Base-by-base conservation (phyloP, 805 yeast species). In the Hanseniaspora mollemarum region DNA sequence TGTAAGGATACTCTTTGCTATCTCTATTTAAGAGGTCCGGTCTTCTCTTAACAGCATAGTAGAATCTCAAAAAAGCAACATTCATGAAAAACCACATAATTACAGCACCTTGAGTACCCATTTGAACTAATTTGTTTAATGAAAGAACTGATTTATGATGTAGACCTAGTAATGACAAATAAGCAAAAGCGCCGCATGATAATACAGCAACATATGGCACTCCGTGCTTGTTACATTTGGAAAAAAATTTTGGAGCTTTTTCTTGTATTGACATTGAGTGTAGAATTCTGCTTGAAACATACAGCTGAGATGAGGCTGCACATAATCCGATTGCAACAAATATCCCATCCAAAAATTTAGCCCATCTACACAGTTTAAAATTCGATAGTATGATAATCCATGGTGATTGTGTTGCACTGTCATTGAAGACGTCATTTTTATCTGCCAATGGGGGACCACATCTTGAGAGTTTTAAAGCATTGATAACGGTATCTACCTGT, bases 51-150 rank as follows among this genome's bases (percentile, higher is more conserved):
- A 81, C 64, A 0, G 83, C 87, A 55, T 70, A 72, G 61, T 72
- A 77, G 58, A 80, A 81, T 49, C 87, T 65, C 31, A 80, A 62
- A 59, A 70, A 81, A 2, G 84, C 68, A 19, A 80, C 60, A 55
- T 82, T 77, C 79, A 81, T 79, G 6, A 83, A 81, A 54, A 71
- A 66, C 94, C 94, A 85, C 52, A 82, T 83, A 24, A 85, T 63
- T 51, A 85, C 73, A 1, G 87, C 87, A 0, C 87, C 74, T 0
- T 87, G 74, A 1, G 87, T 77, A 51, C 83, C 76, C 33, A 83
- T 69, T 56, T 77, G 76, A 13, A 81, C 74, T 52, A 83, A 66
- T 57, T 79, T 73, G 54, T 76, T 80, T 56, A 83, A 82, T 1
- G 80, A 80, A 10, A 67, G 62, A 9, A 83, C 75, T 0, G 86